Evolutionary conservation across 1,284 basidiomycete species (phyloP).

Genomic region (Garcileccinum viscosum): DNA sequence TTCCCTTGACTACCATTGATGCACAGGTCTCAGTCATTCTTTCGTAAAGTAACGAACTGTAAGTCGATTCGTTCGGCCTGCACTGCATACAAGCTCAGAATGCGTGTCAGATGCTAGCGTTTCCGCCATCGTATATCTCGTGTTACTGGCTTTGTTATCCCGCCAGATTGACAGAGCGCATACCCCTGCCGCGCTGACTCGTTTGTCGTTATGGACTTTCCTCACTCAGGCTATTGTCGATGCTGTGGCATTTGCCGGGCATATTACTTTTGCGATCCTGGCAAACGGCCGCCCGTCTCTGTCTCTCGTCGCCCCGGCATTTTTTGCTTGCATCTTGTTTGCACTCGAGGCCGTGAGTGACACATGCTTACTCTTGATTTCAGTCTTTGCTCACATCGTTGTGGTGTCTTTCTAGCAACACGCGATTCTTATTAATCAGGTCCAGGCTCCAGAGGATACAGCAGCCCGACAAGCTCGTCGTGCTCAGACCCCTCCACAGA

Average conservation of each 20-base stretch:
- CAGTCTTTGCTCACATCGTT: constrained; percentile 1
- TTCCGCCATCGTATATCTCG: constrained; percentile 70
- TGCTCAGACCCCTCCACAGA: constrained; percentile 13
- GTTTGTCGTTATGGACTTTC: constrained; percentile 85
- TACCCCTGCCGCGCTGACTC: constrained; percentile 79
- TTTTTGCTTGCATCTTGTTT: constrained; percentile 74
- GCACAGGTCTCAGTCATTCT: constrained; percentile 66
- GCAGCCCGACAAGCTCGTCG: constrained; percentile 35
- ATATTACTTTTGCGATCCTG: constrained; percentile 84
- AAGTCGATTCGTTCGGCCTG: constrained; percentile 33
- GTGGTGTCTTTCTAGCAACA: constrained; percentile 82
- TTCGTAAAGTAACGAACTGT: constrained; percentile 84
- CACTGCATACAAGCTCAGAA: neutral
- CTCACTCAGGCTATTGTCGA: constrained; percentile 79
- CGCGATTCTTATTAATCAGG: constrained; percentile 76
- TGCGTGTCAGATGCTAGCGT: constrained; percentile 69
- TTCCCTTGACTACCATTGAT: constrained; percentile 7
- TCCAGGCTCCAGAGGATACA: constrained; percentile 80
- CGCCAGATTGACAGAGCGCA: constrained; percentile 76
- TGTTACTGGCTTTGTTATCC: constrained; percentile 70
- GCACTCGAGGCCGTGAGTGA: constrained; percentile 72
- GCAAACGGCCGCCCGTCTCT: constrained; percentile 80
- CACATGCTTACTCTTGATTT: neutral
- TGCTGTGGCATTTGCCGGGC: constrained; percentile 81
- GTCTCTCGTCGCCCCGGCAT: constrained; percentile 81